Evolutionary conservation across 2,329 filamentous ascomycete genomes (phyloP).

Genomic region (Fusarium sp.): DNA sequence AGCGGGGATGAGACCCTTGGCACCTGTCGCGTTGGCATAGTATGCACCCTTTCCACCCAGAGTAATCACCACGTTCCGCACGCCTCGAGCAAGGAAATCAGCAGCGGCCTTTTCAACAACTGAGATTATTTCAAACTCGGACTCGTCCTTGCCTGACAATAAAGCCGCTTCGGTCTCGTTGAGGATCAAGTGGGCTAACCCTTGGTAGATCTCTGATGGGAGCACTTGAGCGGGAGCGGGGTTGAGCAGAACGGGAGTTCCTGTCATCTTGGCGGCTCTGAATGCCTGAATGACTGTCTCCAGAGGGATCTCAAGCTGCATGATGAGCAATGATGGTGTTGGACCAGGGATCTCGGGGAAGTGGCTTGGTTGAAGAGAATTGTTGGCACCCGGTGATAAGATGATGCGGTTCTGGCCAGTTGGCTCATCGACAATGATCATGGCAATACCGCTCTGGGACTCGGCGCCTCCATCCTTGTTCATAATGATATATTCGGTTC

Average conservation of each 20-base stretch:
- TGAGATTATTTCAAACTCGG: slow-evolving; percentile 55
- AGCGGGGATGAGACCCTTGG: slow-evolving; percentile 64
- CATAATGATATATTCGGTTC: slow-evolving; percentile 61
- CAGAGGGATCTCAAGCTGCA: slow-evolving; percentile 79
- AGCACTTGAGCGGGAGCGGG: slow-evolving; percentile 79
- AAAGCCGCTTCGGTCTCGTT: slow-evolving; percentile 90
- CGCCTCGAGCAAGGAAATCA: slow-evolving; percentile 73
- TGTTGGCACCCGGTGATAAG: slow-evolving; percentile 75
- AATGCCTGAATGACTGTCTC: slow-evolving; percentile 70
- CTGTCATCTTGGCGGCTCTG: slow-evolving; percentile 53
- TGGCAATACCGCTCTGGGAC: slow-evolving; percentile 70
- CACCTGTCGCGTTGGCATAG: slow-evolving; percentile 58
- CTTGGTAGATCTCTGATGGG: slow-evolving; percentile 70
- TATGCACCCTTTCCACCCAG: slow-evolving; percentile 81
- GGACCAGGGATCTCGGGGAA: slow-evolving; percentile 46
- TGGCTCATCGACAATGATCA: slow-evolving; percentile 78
- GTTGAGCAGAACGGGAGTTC: slow-evolving; percentile 78
- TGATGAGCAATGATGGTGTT: slow-evolving; percentile 69
- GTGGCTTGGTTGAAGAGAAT: slow-evolving; percentile 51
- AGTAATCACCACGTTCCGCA: slow-evolving; percentile 82
- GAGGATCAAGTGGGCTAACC: slow-evolving; percentile 80
- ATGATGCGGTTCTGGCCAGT: slow-evolving; percentile 82
- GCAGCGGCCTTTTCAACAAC: slow-evolving; percentile 58
- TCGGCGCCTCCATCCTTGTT: slow-evolving; percentile 41
- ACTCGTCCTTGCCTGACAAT: slow-evolving; percentile 64